A percentile compares a stretch with the other conserved stretches of the same genome.
Evolutionary conservation across 1,284 basidiomycete genomes (phyloP).

Genomic region (Filobasidium uniguttulatum): DNA sequence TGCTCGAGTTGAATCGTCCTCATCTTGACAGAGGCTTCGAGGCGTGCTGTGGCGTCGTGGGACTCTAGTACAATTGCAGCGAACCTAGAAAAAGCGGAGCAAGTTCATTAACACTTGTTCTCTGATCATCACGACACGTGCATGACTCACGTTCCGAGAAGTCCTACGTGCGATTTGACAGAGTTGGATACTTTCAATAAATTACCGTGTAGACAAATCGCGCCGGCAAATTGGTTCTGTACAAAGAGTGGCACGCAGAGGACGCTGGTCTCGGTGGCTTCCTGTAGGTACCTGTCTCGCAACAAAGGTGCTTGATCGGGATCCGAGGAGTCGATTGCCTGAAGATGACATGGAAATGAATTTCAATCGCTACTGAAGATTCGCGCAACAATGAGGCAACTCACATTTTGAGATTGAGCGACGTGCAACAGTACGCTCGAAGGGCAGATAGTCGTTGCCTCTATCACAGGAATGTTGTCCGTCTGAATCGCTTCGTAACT

Average conservation of each 20-base stretch:
- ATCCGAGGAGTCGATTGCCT: neutral
- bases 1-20: conserved; percentile 13
- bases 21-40: conserved; percentile 10
- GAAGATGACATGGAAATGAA: neutral
- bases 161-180: conserved; percentile 9
- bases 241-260: conserved; percentile 11
- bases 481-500: conserved; percentile 2
- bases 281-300: conserved; percentile 9
- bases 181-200: neutral
- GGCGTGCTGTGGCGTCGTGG: conserved; percentile 4
- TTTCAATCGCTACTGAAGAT: neutral
- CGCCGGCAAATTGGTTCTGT: conserved; percentile 9
- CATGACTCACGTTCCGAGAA: conserved; percentile 10
- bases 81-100: conserved; percentile 1
- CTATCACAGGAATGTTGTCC: conserved; percentile 6
- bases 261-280: neutral
- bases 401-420: conserved; percentile 3
- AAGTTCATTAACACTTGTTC: too few relatives aligned
- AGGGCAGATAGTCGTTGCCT: conserved; percentile 9
- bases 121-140: too few relatives aligned
- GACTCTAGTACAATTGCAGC: conserved; percentile 15
- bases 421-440: conserved; percentile 5
- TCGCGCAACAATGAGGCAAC: neutral
- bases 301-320: conserved; percentile 1
- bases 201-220: neutral